Evolutionary conservation across 2,329 filamentous ascomycete genomes (phyloP).

Genomic region (Cordyceps fumosorosea): DNA sequence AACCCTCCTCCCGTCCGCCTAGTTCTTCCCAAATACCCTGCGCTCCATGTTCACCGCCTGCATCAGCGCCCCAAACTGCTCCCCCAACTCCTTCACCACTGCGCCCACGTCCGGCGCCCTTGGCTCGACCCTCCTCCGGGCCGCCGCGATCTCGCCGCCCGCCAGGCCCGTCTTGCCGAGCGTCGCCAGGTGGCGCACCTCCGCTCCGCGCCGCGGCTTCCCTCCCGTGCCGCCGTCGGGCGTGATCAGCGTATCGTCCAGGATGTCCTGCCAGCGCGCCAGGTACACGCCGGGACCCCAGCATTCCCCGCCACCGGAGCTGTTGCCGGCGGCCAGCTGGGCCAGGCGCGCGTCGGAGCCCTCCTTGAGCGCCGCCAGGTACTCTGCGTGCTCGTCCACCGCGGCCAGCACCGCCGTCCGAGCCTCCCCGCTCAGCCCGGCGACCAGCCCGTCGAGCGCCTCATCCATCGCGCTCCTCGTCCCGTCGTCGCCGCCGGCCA

Average conservation of each 20-base stretch:
- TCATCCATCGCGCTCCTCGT: constrained; percentile 29
- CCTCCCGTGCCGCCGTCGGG: constrained; percentile 38
- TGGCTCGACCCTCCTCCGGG: constrained; percentile 23
- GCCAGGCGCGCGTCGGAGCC: constrained; percentile 51
- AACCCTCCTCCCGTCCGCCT: background rate
- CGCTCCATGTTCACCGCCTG: constrained; percentile 10
- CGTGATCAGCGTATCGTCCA: constrained; percentile 64
- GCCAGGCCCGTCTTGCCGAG: constrained; percentile 37
- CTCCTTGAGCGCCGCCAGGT: constrained; percentile 48
- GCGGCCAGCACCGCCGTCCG: constrained; percentile 40
- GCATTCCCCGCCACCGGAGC: constrained; percentile 17
- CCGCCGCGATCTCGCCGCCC: constrained; percentile 22
- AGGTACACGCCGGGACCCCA: constrained; percentile 67
- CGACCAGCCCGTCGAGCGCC: constrained; percentile 36
- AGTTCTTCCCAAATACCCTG: constrained; percentile 3
- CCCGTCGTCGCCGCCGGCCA: constrained; percentile 19
- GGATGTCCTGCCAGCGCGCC: constrained; percentile 62
- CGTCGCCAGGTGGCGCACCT: constrained; percentile 39
- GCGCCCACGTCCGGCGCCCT: constrained; percentile 35
- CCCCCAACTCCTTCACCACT: constrained; percentile 33
- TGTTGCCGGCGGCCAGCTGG: constrained; percentile 41
- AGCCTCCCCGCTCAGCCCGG: constrained; percentile 39
- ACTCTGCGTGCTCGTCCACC: constrained; percentile 54
- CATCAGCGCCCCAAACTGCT: constrained; percentile 8
- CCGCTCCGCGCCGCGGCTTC: constrained; percentile 46